Base-by-base conservation (phyloP, 306 rosid genomes). In the Delonix regia region DNA sequence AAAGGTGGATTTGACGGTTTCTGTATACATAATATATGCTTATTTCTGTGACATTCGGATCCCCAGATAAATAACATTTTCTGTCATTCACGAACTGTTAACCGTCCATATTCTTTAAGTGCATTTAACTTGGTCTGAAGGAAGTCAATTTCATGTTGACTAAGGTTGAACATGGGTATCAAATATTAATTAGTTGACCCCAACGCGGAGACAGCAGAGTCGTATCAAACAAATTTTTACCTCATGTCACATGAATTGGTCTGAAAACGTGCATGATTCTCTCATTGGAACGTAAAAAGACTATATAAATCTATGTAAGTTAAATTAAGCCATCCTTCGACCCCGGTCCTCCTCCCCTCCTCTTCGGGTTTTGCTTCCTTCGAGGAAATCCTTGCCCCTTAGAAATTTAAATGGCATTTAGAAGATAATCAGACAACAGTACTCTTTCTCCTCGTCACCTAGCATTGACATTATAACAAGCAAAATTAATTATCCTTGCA, bases 71-170 rank as follows among this genome's bases (percentile, higher is more conserved):
- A 0, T 9, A 33, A 48, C 47, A 36, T 30, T 71, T 49, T n/a
- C 45, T 33, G 59, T 30, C 76, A 57, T 42, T 19, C 82, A 70
- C 59, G 42, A 69, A 52, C 30, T 59, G 41, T 34, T 47, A 6
- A 14, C 11, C 22, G 45, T 47, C 61, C 62, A 42, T 57, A 42
- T 59, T 78, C 57, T 59, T 28, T 0, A 45, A 59, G 30, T 60
- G 60, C 82, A 70, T 22, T 70, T 78, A 69, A 78, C 28, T 33
- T 21, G 36, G 53, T 16, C 9, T n/a, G 59, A 56, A 19, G 74
- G 36, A 47, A 55, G 75, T 78, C 76, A 69, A 78, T 69, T 78
- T 78, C 42, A 21, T 19, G 77, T 57, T 59, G 62, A 59, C 77
- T 59, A 45, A 2, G 75, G 52, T 18, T 16, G 30, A 63, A 55